Conservation (phyloP, 2,329 filamentous ascomycete genomes). For the Alternaria arborescens region DNA sequence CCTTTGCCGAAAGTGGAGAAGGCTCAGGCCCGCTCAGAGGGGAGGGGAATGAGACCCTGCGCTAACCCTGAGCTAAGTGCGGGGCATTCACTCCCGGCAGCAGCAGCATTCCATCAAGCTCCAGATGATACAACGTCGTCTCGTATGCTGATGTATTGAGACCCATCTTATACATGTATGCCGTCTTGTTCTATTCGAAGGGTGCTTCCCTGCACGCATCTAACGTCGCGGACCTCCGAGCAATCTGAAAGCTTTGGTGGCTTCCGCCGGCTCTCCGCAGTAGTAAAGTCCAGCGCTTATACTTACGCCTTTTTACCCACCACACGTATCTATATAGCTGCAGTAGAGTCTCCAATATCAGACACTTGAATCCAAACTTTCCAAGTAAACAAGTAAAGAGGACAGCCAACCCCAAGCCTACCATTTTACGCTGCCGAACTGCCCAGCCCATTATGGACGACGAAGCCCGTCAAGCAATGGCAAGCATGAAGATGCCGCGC, state of each 20-base stretch:
- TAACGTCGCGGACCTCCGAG: neutral
- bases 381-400: neutral
- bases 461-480: conserved; percentile 45
- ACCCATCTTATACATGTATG: neutral
- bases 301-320: neutral
- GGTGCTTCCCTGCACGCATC: neutral
- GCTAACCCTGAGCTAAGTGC: conserved; percentile 17
- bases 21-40: neutral
- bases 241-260: conserved; percentile 6
- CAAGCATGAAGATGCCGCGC: conserved; percentile 51
- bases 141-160: neutral
- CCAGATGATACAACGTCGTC: neutral
- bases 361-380: neutral
- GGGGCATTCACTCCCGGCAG: conserved; percentile 8
- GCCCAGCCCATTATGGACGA: conserved; percentile 41
- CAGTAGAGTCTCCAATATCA: neutral
- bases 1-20: neutral
- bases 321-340: neutral
- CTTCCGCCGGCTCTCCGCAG: conserved; percentile 39
- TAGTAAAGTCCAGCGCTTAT: conserved; percentile 15
- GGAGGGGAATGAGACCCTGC: conserved; percentile 19
- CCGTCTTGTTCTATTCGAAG: neutral
- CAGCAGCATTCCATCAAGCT: neutral
- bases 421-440: neutral
- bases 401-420: neutral